Evolutionary conservation across 2,329 filamentous ascomycete genomes (phyloP).

Genomic region (Pestalotiopsis sp.): DNA sequence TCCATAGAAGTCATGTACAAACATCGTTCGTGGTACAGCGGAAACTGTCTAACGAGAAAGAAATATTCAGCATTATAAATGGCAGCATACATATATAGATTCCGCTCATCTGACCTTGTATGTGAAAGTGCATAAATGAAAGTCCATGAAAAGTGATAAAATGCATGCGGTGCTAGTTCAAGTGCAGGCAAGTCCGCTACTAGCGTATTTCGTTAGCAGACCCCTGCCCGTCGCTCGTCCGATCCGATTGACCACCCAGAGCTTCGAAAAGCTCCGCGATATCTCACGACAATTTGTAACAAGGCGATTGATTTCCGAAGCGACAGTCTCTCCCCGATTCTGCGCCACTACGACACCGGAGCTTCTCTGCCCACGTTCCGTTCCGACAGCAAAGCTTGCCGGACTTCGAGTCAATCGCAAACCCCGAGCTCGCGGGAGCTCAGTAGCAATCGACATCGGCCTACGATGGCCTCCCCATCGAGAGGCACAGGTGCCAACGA

Average conservation of each 20-base stretch:
- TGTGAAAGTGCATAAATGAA: too few relatives aligned
- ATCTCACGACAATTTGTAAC: not conserved
- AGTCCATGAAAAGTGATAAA: too few relatives aligned
- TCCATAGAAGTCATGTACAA: not conserved
- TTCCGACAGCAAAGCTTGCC: not conserved
- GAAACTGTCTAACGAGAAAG: too few relatives aligned
- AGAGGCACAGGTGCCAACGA: not conserved
- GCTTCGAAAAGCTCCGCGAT: constrained; percentile 2
- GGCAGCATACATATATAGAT: too few relatives aligned
- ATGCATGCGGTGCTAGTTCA: too few relatives aligned
- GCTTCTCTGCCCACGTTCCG: not conserved
- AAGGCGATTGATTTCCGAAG: not conserved
- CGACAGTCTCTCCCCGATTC: not conserved
- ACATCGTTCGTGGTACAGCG: too few relatives aligned
- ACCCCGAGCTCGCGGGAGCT: constrained; percentile 31
- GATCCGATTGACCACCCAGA: not conserved
- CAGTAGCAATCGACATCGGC: constrained; percentile 29
- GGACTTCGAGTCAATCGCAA: not conserved
- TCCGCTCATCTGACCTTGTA: too few relatives aligned
- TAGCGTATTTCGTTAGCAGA: not conserved
- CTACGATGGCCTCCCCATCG: constrained; percentile 7
- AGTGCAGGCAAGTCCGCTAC: not conserved
- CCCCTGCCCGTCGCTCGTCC: not conserved
- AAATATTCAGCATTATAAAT: too few relatives aligned
- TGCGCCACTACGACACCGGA: not conserved